These are phyloP conservation scores for Psophocarpus tetragonolobus DNA, from an alignment of 306 rosid species.

Conservation along the genomic window DNA sequence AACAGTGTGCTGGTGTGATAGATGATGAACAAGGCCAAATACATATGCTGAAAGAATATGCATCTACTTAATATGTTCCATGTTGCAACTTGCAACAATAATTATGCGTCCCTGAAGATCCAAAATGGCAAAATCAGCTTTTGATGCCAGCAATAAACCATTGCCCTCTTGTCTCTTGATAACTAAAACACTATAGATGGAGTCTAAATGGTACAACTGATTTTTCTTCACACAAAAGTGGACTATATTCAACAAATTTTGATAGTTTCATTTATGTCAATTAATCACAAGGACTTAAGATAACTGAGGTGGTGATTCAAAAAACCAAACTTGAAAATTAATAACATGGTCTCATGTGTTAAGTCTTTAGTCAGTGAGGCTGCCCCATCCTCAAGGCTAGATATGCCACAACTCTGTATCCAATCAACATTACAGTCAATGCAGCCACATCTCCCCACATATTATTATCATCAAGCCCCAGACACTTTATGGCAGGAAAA, in stretches of 20 bases:
- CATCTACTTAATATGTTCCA: constrained; percentile 7
- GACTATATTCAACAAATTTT: constrained; percentile 1
- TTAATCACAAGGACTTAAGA: constrained; percentile 25
- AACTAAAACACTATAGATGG: constrained; percentile 9
- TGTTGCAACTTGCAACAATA: background rate
- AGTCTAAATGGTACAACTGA: background rate
- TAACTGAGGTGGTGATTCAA: constrained; percentile 7
- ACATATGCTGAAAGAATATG: constrained; percentile 13
- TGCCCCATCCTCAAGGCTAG: constrained; percentile 68
- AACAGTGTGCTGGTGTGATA: background rate
- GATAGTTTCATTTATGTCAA: constrained; percentile 36
- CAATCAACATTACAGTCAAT: constrained; percentile 73
- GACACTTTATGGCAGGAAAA: constrained; percentile 60
- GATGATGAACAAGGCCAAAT: background rate
- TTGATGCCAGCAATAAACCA: background rate
- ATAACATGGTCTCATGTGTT: constrained; percentile 29
- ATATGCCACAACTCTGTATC: constrained; percentile 76
- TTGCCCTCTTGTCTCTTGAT: constrained; percentile 17
- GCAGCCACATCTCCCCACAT: constrained; percentile 77
- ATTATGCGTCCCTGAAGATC: background rate
- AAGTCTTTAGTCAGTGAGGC: constrained; percentile 54
- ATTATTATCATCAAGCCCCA: constrained; percentile 53
- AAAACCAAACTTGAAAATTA: constrained; percentile 23
- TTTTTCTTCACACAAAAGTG: constrained; percentile 15
- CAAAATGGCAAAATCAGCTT: background rate